Conservation (phyloP, 1,284 basidiomycete genomes). For the Cerioporus squamosus region DNA sequence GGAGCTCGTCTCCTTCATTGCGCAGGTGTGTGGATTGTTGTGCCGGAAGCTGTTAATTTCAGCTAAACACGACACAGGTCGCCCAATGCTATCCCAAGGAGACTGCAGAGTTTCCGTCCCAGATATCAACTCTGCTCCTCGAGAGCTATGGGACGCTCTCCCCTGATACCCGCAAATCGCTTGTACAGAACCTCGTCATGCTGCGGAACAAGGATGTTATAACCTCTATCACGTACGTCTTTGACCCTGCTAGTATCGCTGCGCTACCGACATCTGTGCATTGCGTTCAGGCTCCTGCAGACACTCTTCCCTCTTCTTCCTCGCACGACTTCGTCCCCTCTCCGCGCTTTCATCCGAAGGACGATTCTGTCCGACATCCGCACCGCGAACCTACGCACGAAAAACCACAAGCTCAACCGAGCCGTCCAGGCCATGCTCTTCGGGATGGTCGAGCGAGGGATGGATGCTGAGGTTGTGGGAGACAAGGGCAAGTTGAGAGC, state of each 20-base stretch:
- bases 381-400: slow-evolving; percentile 86
- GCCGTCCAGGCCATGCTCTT: slow-evolving; percentile 97
- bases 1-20: slow-evolving; percentile 86
- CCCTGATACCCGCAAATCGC: slow-evolving; percentile 79
- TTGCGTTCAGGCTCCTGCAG: slow-evolving; percentile 73
- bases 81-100: slow-evolving; percentile 90
- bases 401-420: slow-evolving; percentile 96
- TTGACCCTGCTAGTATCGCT: slow-evolving; percentile 8
- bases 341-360: slow-evolving; percentile 88
- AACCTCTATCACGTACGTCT: slow-evolving; percentile 84
- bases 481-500: slow-evolving; percentile 79
- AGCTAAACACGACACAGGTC: slow-evolving; percentile 51
- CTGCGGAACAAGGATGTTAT: slow-evolving; percentile 94
- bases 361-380: slow-evolving; percentile 97
- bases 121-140: slow-evolving; percentile 78
- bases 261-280: background rate
- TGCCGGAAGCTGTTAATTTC: slow-evolving; percentile 1
- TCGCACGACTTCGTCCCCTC: slow-evolving; percentile 82
- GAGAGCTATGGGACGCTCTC: slow-evolving; percentile 74
- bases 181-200: slow-evolving; percentile 92
- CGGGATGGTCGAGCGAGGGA: slow-evolving; percentile 91
- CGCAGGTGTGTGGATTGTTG: slow-evolving; percentile 57
- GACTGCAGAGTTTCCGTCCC: slow-evolving; percentile 80
- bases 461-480: slow-evolving; percentile 80
- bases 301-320: slow-evolving; percentile 94